Conservation (phyloP, 768 basidiomycete species). For the Termitomyces sp. region DNA sequence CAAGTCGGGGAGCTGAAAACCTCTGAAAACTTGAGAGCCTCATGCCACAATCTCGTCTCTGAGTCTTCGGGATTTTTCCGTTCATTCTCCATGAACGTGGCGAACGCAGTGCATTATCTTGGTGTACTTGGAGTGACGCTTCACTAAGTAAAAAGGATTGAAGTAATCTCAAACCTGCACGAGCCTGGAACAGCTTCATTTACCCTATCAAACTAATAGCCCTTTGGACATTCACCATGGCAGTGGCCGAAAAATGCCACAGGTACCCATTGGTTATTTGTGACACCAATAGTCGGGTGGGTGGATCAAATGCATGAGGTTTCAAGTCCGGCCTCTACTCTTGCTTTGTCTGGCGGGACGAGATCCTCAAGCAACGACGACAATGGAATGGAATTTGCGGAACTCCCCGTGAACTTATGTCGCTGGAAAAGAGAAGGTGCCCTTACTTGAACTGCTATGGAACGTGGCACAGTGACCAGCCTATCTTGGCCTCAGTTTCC, state of each 20-base stretch:
- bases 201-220: background rate
- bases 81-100: background rate
- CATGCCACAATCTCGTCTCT: conserved; percentile 4
- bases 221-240: background rate
- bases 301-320: background rate
- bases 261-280: background rate
- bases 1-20: conserved; percentile 4
- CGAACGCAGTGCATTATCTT: background rate
- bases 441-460: conserved; percentile 11
- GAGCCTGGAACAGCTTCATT: background rate
- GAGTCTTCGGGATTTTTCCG: background rate
- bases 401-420: conserved; percentile 14
- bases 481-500: conserved; percentile 6
- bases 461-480: conserved; percentile 14
- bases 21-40: conserved; percentile 10
- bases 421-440: conserved; percentile 9
- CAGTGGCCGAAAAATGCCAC: background rate
- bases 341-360: conserved; percentile 17
- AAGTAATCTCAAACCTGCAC: background rate
- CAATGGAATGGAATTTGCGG: conserved; percentile 12
- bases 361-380: background rate
- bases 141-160: background rate
- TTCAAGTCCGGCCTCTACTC: conserved; percentile 8
- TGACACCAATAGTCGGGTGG: background rate
- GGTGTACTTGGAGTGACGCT: background rate